Evolutionary conservation across 768 basidiomycete species (phyloP).

Genomic region (Termitomyces sp.): DNA sequence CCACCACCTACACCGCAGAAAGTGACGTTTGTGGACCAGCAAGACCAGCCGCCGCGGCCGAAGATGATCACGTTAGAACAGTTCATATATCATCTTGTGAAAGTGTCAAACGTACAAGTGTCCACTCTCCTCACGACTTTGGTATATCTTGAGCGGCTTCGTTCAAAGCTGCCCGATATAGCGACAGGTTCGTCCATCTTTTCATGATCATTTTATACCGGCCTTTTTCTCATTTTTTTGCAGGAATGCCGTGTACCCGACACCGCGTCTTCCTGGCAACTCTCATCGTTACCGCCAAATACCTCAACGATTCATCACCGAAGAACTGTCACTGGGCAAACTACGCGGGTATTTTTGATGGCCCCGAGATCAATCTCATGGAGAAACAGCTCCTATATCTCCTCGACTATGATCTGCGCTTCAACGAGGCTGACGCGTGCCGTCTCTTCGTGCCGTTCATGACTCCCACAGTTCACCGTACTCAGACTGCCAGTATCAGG

Average conservation of each 20-base stretch:
- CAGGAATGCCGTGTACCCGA: constrained; percentile 84
- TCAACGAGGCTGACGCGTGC: constrained; percentile 79
- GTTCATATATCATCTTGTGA: constrained; percentile 80
- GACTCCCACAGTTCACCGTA: constrained; percentile 17
- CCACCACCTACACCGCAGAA: constrained; percentile 64
- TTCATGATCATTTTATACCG: constrained; percentile 2
- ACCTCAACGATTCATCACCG: constrained; percentile 93
- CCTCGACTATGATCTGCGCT: constrained; percentile 89
- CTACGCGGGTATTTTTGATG: constrained; percentile 72
- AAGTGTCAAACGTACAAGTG: constrained; percentile 83
- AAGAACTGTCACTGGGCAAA: constrained; percentile 93
- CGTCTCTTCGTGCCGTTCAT: constrained; percentile 68
- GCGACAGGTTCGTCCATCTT: constrained; percentile 65
- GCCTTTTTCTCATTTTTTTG: constrained; percentile 8
- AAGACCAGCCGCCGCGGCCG: constrained; percentile 21
- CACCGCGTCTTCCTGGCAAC: constrained; percentile 96
- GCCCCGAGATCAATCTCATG: constrained; percentile 89
- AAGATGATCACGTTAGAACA: constrained; percentile 62
- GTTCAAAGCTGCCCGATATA: constrained; percentile 70
- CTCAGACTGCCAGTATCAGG: constrained; percentile 32
- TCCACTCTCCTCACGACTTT: constrained; percentile 87
- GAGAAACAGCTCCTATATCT: constrained; percentile 92
- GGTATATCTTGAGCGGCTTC: constrained; percentile 86
- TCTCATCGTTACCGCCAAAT: constrained; percentile 94
- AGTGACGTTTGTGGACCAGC: constrained; percentile 31